Evolutionary conservation across 23 red algal species (phyloP).

Genomic region (Gracilaria gracilis): DNA sequence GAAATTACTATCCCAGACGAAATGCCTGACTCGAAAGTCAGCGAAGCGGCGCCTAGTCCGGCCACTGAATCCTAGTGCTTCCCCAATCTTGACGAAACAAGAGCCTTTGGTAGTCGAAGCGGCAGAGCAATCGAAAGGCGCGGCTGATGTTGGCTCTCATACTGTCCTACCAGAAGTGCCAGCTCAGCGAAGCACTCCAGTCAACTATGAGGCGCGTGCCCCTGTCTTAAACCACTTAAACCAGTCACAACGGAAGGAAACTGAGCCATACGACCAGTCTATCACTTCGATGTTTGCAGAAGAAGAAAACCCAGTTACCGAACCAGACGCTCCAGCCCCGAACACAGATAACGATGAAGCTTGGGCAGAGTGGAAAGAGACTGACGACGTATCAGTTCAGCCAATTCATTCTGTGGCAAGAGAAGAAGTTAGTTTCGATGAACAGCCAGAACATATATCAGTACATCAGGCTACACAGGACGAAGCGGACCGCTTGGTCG

Average conservation of each 20-base stretch:
- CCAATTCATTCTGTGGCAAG: not conserved
- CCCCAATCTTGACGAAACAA: not conserved
- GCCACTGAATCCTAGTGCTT: not conserved
- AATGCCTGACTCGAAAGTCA: not conserved
- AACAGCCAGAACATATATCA: not conserved
- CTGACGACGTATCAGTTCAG: not conserved
- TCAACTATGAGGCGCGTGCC: not conserved
- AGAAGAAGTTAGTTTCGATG: not conserved
- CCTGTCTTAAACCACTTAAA: not conserved
- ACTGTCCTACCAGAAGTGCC: not conserved
- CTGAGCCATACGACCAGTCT: not conserved
- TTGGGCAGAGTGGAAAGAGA: not conserved
- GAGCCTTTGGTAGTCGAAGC: not conserved
- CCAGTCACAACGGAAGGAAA: not conserved
- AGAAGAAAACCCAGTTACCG: not conserved
- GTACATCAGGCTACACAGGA: too few relatives aligned
- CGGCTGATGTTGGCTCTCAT: not conserved
- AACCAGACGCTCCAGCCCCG: not conserved
- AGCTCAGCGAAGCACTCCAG: not conserved
- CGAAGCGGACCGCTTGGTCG: too few relatives aligned
- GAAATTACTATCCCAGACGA: constrained; percentile 27
- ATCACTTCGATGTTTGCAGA: not conserved
- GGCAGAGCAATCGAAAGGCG: not conserved
- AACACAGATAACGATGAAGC: not conserved
- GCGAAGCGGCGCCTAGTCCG: not conserved